phyloP scores from a whole-genome alignment of 345 rosid species.

The Bruguiera parviflora region DNA sequence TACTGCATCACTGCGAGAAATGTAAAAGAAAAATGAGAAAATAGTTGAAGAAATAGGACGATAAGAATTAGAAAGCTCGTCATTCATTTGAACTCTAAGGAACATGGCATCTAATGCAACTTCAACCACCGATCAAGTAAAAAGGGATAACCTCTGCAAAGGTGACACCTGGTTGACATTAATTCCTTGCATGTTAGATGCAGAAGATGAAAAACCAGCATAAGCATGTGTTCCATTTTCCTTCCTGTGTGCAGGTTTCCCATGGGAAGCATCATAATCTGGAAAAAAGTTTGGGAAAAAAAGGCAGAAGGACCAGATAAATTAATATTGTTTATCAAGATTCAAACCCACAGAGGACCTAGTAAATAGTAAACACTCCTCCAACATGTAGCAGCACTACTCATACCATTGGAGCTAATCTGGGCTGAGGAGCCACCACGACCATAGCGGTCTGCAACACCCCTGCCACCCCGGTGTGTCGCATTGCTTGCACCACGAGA shows the following conservation, averaged over 20 bases:
- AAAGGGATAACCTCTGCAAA: constrained; percentile 26
- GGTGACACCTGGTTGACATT: constrained; percentile 26
- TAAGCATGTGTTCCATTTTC: constrained; percentile 29
- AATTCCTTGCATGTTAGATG: constrained; percentile 23
- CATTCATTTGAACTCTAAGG: background rate
- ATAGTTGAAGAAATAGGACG: background rate
- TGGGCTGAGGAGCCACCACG: constrained; percentile 52
- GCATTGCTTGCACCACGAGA: constrained; percentile 56
- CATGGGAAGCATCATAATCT: constrained; percentile 58
- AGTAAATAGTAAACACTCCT: constrained; percentile 3
- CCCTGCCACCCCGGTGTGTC: constrained; percentile 58
- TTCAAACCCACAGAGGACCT: background rate
- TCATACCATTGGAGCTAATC: constrained; percentile 55
- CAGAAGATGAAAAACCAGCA: constrained; percentile 18
- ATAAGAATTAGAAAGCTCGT: background rate
- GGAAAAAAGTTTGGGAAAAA: constrained; percentile 22
- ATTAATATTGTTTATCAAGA: constrained; percentile 1
- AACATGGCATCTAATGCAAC: constrained; percentile 9
- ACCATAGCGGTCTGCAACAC: constrained; percentile 71
- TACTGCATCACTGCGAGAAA: constrained; percentile 32
- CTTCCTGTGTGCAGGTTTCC: constrained; percentile 30
- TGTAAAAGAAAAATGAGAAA: background rate
- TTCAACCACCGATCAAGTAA: background rate
- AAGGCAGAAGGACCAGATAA: background rate
- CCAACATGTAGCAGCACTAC: constrained; percentile 1